Conservation (phyloP, 73 alveolate species). For the Chromera velia region DNA sequence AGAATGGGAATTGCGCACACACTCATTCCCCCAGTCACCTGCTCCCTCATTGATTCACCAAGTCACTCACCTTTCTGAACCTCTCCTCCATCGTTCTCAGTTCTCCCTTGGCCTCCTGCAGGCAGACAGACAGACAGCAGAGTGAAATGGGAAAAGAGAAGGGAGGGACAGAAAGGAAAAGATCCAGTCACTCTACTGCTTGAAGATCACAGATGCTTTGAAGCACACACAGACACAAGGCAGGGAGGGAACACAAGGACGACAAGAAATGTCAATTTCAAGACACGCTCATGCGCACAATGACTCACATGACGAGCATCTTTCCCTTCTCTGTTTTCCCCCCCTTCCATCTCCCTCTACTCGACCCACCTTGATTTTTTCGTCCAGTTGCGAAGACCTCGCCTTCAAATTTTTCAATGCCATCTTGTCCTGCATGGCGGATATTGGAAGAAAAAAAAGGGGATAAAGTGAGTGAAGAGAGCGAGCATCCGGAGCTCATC, state of each 20-base stretch:
- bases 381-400: slow-evolving; percentile 51
- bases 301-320: not conserved
- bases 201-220: not conserved
- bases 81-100: slow-evolving; percentile 54
- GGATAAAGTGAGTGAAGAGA: not conserved
- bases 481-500: not conserved
- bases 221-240: not conserved
- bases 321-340: no score
- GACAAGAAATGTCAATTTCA: not conserved
- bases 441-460: slow-evolving; percentile 7
- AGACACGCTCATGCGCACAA: not conserved
- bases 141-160: no score
- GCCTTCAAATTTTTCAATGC: slow-evolving; percentile 67
- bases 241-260: not conserved
- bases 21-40: no score
- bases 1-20: no score
- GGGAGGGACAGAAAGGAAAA: no score
- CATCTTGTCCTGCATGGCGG: slow-evolving; percentile 65
- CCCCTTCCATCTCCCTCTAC: no score
- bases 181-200: no score
- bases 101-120: slow-evolving; percentile 49
- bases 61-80: slow-evolving; percentile 1
- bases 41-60: no score
- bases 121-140: no score
- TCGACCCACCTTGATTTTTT: slow-evolving; percentile 40